phyloP scores from a whole-genome alignment of 1,284 basidiomycete genomes.

The Psilocybe mexicana region DNA sequence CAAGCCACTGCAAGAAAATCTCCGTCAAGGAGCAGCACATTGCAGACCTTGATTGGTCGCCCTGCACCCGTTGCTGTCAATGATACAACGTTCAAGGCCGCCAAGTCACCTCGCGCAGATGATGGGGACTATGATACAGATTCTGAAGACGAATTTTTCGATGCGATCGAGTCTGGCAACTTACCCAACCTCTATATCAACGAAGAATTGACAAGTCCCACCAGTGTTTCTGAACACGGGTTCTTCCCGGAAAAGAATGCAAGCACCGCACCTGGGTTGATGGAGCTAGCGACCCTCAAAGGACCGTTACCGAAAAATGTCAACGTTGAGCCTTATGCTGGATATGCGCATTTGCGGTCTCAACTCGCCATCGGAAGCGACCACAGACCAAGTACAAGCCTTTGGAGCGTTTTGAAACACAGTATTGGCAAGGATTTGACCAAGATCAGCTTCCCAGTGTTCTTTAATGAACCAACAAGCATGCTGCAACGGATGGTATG shows the following conservation, averaged over 20 bases:
- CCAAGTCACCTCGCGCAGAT: conserved; percentile 24
- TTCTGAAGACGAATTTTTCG: conserved; percentile 97
- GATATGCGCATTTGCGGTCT: conserved; percentile 71
- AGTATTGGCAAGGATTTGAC: conserved; percentile 98
- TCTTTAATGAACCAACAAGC: conserved; percentile 95
- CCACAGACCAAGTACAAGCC: conserved; percentile 85
- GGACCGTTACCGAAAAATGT: conserved; percentile 27
- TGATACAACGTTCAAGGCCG: not conserved
- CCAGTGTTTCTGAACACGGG: conserved; percentile 3
- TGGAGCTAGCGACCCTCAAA: conserved; percentile 9
- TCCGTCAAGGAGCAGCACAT: conserved; percentile 19
- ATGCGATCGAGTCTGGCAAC: conserved; percentile 87
- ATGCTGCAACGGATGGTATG: conserved; percentile 87
- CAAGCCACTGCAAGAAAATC: not conserved
- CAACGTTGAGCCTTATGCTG: conserved; percentile 59
- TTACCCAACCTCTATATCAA: conserved; percentile 76
- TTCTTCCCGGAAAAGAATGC: not conserved
- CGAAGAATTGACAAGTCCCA: conserved; percentile 50
- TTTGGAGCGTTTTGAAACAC: conserved; percentile 96
- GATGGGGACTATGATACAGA: conserved; percentile 67
- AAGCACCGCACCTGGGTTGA: not conserved
- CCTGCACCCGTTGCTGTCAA: not conserved
- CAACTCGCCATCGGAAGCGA: conserved; percentile 73
- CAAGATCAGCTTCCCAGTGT: conserved; percentile 94
- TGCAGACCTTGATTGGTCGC: conserved; percentile 1